Percentiles rank a stretch among this genome's conserved stretches.
Conservation (phyloP, 2,329 filamentous ascomycete genomes). For the Blastomyces parvus region DNA sequence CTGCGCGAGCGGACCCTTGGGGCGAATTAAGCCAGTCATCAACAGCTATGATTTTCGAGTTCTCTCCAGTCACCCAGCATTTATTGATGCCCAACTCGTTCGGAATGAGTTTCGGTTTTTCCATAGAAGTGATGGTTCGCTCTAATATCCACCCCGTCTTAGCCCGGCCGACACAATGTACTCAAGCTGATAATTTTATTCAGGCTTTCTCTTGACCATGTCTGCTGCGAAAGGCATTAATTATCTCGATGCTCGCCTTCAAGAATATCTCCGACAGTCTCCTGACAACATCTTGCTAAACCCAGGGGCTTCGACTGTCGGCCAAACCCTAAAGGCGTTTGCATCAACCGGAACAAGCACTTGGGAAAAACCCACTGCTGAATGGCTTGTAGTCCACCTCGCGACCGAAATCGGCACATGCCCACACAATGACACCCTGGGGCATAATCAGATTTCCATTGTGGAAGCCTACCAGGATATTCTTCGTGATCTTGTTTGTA, state of each 20-base stretch:
- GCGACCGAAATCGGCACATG: constrained; percentile 6
- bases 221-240: constrained; percentile 5
- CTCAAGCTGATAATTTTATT: neutral
- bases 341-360: constrained; percentile 1
- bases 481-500: constrained; percentile 8
- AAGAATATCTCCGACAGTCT: constrained; percentile 5
- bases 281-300: neutral
- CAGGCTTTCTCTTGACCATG: constrained; percentile 5
- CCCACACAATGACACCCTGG: constrained; percentile 5
- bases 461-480: constrained; percentile 7
- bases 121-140: constrained; percentile 5
- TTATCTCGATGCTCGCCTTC: constrained; percentile 6
- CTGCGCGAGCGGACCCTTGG: constrained; percentile 1
- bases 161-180: neutral
- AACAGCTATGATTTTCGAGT: constrained; percentile 5
- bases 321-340: neutral
- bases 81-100: constrained; percentile 7
- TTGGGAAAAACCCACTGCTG: constrained; percentile 7
- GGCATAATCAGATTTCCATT: constrained; percentile 3
- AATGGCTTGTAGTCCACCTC: constrained; percentile 4
- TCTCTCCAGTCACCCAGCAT: constrained; percentile 4
- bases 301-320: constrained; percentile 3
- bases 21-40: constrained; percentile 3
- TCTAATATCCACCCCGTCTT: neutral
- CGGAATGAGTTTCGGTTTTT: constrained; percentile 6